Evolutionary conservation across 805 yeast species (phyloP), one percentile per base, ranked within the genome.

Genomic region (Maudiozyma bulderi): DNA sequence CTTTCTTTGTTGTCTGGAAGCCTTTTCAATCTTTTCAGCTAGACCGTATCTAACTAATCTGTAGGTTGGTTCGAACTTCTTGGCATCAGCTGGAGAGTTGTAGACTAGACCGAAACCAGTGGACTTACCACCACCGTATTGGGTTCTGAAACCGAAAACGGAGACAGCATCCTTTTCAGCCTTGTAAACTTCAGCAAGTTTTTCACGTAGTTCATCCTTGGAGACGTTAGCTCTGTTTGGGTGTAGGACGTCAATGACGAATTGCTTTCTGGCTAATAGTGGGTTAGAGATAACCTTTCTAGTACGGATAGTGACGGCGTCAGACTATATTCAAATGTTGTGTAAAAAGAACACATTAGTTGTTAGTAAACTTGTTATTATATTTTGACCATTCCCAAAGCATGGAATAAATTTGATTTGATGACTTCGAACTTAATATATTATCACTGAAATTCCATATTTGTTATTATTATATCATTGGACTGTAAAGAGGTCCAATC

Each of bases 1-100:
- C 79, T 93, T 93, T 84, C 99, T 88, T 82, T 93, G 99, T 81
- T 90, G 96, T 89, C 98, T 90, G 68, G 97, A 88, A 68, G 96
- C 80, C 82, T 88, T 89, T 77, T 91, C 97, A 70, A 84, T 90
- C 84, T 87, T 89, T 66, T 78, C 79, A 72, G 95, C 97, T 73
- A 90, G 82, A 71, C 98, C 98, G 82, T 87, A 86, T 86, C 99
- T 90, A 68, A 93, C 95, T 72, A 88, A 87, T 80, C 99, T 90
- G 95, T 93, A 93, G 64, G 88, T 72, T 79, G 99, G 99, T 82
- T 93, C 99, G 76, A 93, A 91, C 77, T 83, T 90, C 86, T 90
- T 87, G 72, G 96, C 91, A 73, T 90, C 96, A 67, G 95, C 96
- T 70, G 81, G 87, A 66, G 95, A 86, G 85, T 88, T 91, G 91